Percentiles rank a stretch among this genome's conserved stretches.
phyloP scores from a whole-genome alignment of 768 basidiomycete species.

The Tephrocybe sp. region DNA sequence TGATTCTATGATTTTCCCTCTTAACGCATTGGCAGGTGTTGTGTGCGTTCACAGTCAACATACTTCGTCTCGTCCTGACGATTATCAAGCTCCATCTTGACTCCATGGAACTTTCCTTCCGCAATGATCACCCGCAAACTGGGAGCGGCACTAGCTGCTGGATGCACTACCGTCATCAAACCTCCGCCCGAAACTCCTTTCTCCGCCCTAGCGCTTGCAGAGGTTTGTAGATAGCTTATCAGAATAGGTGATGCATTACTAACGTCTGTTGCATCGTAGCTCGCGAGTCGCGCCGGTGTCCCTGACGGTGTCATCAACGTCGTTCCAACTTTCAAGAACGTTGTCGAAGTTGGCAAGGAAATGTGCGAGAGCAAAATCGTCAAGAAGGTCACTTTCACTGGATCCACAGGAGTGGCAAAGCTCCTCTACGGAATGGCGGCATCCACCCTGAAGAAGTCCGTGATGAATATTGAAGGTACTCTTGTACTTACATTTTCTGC shows the following conservation, averaged over 20 bases:
- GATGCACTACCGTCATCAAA: constrained; percentile 96
- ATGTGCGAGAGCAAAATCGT: constrained; percentile 87
- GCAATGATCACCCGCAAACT: constrained; percentile 94
- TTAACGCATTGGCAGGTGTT: constrained; percentile 27
- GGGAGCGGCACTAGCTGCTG: constrained; percentile 87
- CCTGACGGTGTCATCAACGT: constrained; percentile 96
- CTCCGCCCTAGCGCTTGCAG: constrained; percentile 87
- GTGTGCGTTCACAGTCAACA: constrained; percentile 32
- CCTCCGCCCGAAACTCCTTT: constrained; percentile 95
- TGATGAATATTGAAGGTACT: not conserved
- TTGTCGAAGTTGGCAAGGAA: constrained; percentile 87
- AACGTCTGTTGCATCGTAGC: constrained; percentile 43
- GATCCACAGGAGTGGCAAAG: constrained; percentile 82
- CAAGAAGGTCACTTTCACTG: constrained; percentile 91
- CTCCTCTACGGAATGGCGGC: constrained; percentile 70
- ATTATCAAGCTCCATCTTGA: constrained; percentile 63
- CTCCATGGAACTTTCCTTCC: constrained; percentile 94
- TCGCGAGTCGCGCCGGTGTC: constrained; percentile 86
- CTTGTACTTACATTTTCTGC: constrained; percentile 3
- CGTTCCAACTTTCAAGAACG: constrained; percentile 84
- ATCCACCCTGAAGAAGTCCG: constrained; percentile 81
- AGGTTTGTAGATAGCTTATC: constrained; percentile 46
- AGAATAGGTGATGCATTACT: not conserved
- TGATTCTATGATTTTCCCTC: not conserved
- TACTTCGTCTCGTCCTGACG: constrained; percentile 2